Conservation (phyloP, 1,284 basidiomycete genomes). For the Ustilago curta region DNA sequence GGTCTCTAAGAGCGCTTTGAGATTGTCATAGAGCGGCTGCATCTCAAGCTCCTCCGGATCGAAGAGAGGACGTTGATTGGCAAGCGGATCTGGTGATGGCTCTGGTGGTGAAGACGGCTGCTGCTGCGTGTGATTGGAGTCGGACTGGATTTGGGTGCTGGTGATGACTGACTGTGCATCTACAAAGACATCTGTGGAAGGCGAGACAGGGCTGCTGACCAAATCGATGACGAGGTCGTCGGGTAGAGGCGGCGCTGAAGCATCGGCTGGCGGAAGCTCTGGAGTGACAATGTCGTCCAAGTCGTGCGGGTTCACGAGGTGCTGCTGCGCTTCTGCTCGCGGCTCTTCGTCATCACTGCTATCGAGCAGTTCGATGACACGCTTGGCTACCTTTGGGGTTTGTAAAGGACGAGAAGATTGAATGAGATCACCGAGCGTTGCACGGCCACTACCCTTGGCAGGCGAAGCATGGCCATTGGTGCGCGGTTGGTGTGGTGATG, state of each 20-base stretch:
- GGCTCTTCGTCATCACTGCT: slow-evolving; percentile 23
- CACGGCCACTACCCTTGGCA: background rate
- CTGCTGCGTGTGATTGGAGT: background rate
- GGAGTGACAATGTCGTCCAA: slow-evolving; percentile 30
- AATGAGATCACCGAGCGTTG: slow-evolving; percentile 20
- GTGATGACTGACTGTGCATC: background rate
- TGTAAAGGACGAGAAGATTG: background rate
- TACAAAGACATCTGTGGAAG: background rate
- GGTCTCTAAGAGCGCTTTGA: slow-evolving; percentile 30
- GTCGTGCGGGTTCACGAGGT: background rate
- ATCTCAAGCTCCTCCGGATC: slow-evolving; percentile 31
- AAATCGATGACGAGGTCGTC: background rate
- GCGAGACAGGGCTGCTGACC: background rate
- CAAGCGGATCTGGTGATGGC: slow-evolving; percentile 28
- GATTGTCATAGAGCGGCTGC: slow-evolving; percentile 31
- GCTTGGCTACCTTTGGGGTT: background rate
- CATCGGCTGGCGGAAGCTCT: slow-evolving; percentile 30
- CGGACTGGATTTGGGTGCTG: background rate
- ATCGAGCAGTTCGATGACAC: slow-evolving; percentile 31
- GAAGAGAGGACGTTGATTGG: slow-evolving; percentile 31
- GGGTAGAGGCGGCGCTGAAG: slow-evolving; percentile 10
- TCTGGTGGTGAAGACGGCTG: slow-evolving; percentile 10
- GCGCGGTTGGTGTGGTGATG: slow-evolving; percentile 5
- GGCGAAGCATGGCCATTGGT: slow-evolving; percentile 2
- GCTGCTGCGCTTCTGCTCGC: background rate